phyloP scores from a whole-genome alignment of 179 eudicot species.

The Silene noctiflora region DNA sequence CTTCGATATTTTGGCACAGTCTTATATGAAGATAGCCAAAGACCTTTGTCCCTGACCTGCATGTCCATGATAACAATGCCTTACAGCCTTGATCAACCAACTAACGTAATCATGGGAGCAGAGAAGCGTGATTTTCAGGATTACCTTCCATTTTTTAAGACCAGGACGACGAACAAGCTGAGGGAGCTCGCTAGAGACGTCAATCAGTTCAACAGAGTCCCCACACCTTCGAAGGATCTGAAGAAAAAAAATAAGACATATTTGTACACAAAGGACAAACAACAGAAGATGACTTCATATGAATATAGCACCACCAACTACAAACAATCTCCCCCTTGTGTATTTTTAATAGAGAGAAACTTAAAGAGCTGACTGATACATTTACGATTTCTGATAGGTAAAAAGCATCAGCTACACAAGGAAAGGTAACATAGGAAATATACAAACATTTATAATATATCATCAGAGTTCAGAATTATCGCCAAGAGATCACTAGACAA shows the following conservation, averaged over 20 bases:
- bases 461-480: no score
- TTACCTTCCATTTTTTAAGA: conserved; percentile 91
- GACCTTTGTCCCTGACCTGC: conserved; percentile 90
- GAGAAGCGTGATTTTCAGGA: conserved; percentile 3
- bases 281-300: not conserved
- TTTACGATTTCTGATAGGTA: no score
- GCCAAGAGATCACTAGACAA: no score
- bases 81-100: not conserved
- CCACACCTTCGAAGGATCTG: conserved; percentile 84
- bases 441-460: no score
- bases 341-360: conserved; percentile 5
- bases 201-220: conserved; percentile 80
- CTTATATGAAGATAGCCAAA: conserved; percentile 68
- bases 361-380: not conserved
- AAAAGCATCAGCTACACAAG: no score
- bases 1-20: conserved; percentile 58
- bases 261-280: not conserved
- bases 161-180: conserved; percentile 91
- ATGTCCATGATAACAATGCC: conserved; percentile 18
- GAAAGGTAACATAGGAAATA: no score
- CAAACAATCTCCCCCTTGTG: not conserved
- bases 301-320: not conserved
- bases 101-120: not conserved
- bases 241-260: conserved; percentile 9
- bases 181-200: conserved; percentile 86